These are phyloP conservation scores for Hanseniaspora uvarum DNA, from an alignment of 1,139 yeast species.

Conservation along the genomic window DNA sequence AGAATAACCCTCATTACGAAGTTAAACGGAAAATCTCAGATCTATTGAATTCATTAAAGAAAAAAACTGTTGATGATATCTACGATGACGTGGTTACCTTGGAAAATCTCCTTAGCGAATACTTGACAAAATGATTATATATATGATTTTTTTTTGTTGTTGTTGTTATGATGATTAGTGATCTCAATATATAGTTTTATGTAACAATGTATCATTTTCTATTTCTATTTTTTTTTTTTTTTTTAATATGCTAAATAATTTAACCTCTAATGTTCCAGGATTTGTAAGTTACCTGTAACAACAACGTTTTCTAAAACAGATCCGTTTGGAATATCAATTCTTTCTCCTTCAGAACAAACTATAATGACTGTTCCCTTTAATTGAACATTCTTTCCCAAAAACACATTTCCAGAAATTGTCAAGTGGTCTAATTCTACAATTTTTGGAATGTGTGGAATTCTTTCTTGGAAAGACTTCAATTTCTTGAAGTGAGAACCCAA, in stretches of 20 bases:
- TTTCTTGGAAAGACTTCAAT: constrained; percentile 78
- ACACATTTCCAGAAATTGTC: constrained; percentile 94
- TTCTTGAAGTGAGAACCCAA: constrained; percentile 94
- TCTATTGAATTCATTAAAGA: neutral
- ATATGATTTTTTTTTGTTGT: neutral
- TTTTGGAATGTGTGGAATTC: constrained; percentile 93
- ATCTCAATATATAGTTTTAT: too few species aligned
- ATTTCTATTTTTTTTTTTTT: neutral
- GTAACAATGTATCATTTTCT: neutral
- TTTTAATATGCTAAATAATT: neutral
- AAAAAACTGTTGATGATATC: neutral
- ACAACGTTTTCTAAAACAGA: constrained; percentile 89
- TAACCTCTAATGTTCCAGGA: constrained; percentile 65
- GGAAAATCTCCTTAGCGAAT: neutral
- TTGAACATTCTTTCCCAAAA: constrained; percentile 78
- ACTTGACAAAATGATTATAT: neutral
- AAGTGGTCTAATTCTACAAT: constrained; percentile 92
- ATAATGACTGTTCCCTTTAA: constrained; percentile 95
- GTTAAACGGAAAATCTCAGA: neutral
- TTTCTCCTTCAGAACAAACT: constrained; percentile 94
- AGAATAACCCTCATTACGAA: neutral
- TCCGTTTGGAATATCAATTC: constrained; percentile 95
- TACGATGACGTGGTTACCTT: constrained; percentile 1
- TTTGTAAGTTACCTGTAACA: constrained; percentile 91
- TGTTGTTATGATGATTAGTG: too few species aligned